Base-by-base conservation (phyloP, 2,329 filamentous ascomycete genomes). In the Tolypocladium inflatum region DNA sequence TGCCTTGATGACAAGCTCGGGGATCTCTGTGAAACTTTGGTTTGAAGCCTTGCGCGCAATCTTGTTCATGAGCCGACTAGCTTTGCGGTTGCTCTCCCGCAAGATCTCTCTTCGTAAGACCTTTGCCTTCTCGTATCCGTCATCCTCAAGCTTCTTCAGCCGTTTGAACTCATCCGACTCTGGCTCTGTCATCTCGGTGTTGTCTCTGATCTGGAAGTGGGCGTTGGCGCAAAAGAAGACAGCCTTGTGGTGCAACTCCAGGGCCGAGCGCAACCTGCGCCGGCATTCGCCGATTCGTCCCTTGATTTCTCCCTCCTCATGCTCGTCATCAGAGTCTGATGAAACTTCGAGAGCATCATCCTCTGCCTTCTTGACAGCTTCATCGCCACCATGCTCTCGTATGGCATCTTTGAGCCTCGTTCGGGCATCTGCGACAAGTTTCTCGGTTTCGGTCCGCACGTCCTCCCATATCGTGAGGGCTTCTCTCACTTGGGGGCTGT, bases 161-260 rank as follows among this genome's bases (percentile, higher is more conserved):
- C 73, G 72, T 55, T 79, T 74, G 65, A 86, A 91, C 19, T 87
- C 81, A 1, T 86, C 83, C 0, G 89, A 90, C 6, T 85, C 84
- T 1, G 86, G 83, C 26, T 76, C 68, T 0, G 86, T 91, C 64
- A 87, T 74, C 1, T 82, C 77, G 51, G 81, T 71, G 58, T 92
- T 83, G 0, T 84, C 82, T 67, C 92, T 94, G 61, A 95, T 88
- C 67, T 96, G 90, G 67, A 86, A 97, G 63, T 87, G 86, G 0
- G 86, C 88, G 64, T 91, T 96, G 17, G 87, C 91, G 33, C 87
- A 87, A 67, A 95, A 96, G 73, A 97, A 97, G 1, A 84, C 79
- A 37, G 88, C 90, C 63, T 87, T 85, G 69, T 97, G 93, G 60
- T 93, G 82, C 50, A 95, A 72, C 67, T 96, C 91, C 21, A 96